Percentiles rank a stretch among this genome's conserved stretches.
phyloP scores from a whole-genome alignment of 305 asterid genomes.

The Caryopteris hybrid region DNA sequence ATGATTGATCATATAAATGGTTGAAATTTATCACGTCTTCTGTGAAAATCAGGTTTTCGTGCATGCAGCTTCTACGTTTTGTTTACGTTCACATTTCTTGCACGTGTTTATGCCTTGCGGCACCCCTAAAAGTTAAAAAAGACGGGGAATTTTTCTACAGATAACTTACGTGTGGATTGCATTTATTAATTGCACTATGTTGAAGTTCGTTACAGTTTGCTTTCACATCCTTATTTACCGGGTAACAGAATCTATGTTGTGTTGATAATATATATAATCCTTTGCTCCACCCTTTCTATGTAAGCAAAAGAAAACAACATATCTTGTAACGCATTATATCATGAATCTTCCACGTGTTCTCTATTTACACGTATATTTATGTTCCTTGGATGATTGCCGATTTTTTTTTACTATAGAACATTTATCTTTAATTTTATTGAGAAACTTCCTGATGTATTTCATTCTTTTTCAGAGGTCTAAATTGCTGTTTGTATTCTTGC shows the following conservation, averaged over 20 bases:
- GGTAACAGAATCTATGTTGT: constrained; percentile 1
- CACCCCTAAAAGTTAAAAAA: too few species aligned
- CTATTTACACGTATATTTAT: constrained; percentile 2
- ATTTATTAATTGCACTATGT: constrained; percentile 11
- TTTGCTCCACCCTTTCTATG: neutral
- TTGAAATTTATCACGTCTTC: neutral
- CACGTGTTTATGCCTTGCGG: neutral
- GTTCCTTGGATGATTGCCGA: neutral
- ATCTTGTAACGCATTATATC: neutral
- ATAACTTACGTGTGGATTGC: constrained; percentile 8
- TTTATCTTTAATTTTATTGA: constrained; percentile 8
- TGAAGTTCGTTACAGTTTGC: neutral
- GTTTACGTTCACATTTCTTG: neutral
- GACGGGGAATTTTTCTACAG: constrained; percentile 3
- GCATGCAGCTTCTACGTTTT: neutral
- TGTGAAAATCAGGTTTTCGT: neutral
- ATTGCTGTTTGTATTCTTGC: constrained; percentile 12
- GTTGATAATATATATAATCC: neutral
- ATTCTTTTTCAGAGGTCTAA: constrained; percentile 25
- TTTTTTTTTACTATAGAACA: neutral
- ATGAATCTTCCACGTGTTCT: constrained; percentile 1
- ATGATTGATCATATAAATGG: neutral
- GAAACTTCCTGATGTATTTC: constrained; percentile 19
- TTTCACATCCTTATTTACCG: constrained; percentile 8
- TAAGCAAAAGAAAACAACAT: neutral